phyloP scores from a whole-genome alignment of 1,139 yeast species.

The Hyphopichia buzzinii region DNA sequence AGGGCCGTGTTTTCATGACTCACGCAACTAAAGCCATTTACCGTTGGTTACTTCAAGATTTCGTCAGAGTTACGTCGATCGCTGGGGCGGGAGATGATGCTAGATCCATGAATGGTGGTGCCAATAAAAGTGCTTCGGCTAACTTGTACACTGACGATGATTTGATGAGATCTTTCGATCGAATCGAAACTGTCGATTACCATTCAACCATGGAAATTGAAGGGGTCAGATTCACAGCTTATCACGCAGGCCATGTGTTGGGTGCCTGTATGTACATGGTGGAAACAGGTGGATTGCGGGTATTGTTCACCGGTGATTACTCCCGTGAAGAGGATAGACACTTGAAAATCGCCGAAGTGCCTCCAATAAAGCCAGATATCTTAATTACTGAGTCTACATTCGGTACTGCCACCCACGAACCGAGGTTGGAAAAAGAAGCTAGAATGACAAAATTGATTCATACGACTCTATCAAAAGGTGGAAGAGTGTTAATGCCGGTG shows the following conservation, averaged over 20 bases:
- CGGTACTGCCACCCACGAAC: slow-evolving; percentile 97
- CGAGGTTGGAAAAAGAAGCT: slow-evolving; percentile 79
- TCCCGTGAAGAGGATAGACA: slow-evolving; percentile 96
- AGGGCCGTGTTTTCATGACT: slow-evolving; percentile 96
- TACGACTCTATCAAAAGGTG: slow-evolving; percentile 82
- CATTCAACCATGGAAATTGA: slow-evolving; percentile 94
- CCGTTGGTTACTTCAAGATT: slow-evolving; percentile 91
- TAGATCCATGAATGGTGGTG: slow-evolving; percentile 18
- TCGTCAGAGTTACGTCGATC: slow-evolving; percentile 84
- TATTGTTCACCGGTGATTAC: slow-evolving; percentile 93
- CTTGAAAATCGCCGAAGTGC: slow-evolving; percentile 92
- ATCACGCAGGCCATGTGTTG: slow-evolving; percentile 97
- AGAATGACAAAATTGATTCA: slow-evolving; percentile 81
- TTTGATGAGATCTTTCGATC: slow-evolving; percentile 79
- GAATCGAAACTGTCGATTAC: slow-evolving; percentile 90
- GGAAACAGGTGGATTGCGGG: slow-evolving; percentile 89
- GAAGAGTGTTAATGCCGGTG: slow-evolving; percentile 88
- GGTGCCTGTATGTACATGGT: slow-evolving; percentile 98
- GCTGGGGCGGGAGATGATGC: slow-evolving; percentile 44
- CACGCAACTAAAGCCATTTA: slow-evolving; percentile 98
- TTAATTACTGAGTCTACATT: slow-evolving; percentile 93
- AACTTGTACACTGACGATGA: slow-evolving; percentile 89
- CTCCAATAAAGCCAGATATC: slow-evolving; percentile 84
- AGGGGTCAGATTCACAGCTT: slow-evolving; percentile 94
- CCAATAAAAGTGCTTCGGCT: slow-evolving; percentile 28